Base-by-base conservation (phyloP, 2,329 filamentous ascomycete species). In the Cytospora piceicola region DNA sequence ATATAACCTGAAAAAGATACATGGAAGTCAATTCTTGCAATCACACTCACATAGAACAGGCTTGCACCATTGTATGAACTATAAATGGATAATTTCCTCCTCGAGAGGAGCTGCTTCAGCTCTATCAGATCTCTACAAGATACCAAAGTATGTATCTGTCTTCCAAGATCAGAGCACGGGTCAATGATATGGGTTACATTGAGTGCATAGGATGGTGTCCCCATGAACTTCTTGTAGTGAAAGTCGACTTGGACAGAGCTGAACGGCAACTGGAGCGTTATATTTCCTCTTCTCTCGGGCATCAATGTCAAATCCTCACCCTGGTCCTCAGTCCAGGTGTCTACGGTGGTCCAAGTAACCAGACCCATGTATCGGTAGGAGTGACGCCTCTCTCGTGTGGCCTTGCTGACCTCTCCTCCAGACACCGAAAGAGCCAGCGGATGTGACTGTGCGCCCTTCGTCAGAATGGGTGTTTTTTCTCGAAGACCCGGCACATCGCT, bases 181-280 rank as follows among this genome's bases (percentile, higher is more conserved):
- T 55, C 34, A 27, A 61, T 55, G 9, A 55, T 1, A 15, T 61
- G 59, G 2, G 6, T 24, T 4, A 61, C 29, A 17, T 55, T 61
- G 34, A 61, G 59, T 7, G 51, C 51, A 6, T 55, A 61, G 9
- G 59, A 46, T 11, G 59, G 59, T 6, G 51, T 34, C 2, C 59
- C 59, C 34, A 61, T 55, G 34, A 34, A 20, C 1, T 11, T 17
- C 2, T 20, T 17, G 27, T 61, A 61, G 3, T 61, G 27, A 14
- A 61, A 9, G 17, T 22, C 29, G 24, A 55, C 7, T 30, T 24
- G 17, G 0, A 15, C 30, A 8, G 51, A 24, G 5, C 11, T 55
- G 7, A 32, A 55, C 12, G 51, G 59, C 24, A 61, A n/a, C 14
- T 22, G 51, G 22, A 61, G 11, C 12, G 20, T 30, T 14, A 61